Base-by-base conservation (phyloP, 2,329 filamentous ascomycete genomes). In the Colletotrichum graminicola region DNA sequence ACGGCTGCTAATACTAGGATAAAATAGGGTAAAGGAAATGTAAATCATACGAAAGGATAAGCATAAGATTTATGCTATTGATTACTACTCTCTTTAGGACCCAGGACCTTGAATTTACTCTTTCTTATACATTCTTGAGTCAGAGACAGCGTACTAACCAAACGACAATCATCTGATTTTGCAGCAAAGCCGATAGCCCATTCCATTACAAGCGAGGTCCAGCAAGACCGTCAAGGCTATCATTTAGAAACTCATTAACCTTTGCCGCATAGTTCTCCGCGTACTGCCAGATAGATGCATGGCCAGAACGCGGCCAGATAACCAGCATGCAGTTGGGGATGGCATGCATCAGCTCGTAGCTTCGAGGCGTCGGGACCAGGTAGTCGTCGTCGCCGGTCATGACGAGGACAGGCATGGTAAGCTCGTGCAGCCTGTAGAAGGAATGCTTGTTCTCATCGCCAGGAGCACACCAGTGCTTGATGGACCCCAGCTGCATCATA, bases 361-460 rank as follows among this genome's bases (percentile, higher is more conserved):
- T 66, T n/a, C 61, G 41, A 5, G 62, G 61, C 1, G 67, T 70
- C 8, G 67, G 67, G 16, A 70, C 67, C 8, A 70, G 39, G 14
- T 66, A 65, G 49, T 70, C 67, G 21, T 70, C 62, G 6, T 70
- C 67, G 32, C 67, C 67, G 6, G 61, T 70, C 67, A 66, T 65
- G 21, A 70, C 67, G 4, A 70, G 62, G 29, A 66, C 67, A 12
- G 67, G 67, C 62, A 70, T 70, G 3, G 54, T 55, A 0, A 70
- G 26, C 49, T 70, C 67, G 29, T 34, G 26, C 6, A 70, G 26
- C 8, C 67, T 52, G 16, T 70, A 60, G 34, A 34, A 69, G 5
- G 67, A 66, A 43, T 64, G 60, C 16, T 68, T 64, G 32, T 47
- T 36, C 12, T 16, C 60, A 18, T 54, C 61, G 18, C 56, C 56